phyloP scores from a whole-genome alignment of 2,329 filamentous ascomycete species.

The Paecilomyces dactylethromorphus region DNA sequence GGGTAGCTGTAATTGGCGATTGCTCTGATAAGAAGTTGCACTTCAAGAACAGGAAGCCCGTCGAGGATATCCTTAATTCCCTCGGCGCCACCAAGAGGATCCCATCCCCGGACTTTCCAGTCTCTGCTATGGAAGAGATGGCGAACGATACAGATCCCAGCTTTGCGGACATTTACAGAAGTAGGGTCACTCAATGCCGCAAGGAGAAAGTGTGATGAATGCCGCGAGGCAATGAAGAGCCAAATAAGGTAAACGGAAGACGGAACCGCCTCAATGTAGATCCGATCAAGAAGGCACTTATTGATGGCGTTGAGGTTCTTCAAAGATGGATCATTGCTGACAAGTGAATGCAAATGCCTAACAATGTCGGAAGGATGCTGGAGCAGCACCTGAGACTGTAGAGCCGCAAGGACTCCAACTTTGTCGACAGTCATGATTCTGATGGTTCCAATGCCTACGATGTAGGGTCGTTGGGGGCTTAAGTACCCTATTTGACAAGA shows the following conservation, averaged over 20 bases:
- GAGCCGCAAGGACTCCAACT: neutral
- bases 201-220: neutral
- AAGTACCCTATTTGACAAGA: neutral
- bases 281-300: neutral
- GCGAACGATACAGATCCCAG: neutral
- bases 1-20: neutral
- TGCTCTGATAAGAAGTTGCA: neutral
- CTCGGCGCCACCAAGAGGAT: neutral
- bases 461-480: neutral
- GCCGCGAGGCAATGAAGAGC: neutral
- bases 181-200: neutral
- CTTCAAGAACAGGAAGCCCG: neutral
- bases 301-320: neutral
- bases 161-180: neutral
- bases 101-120: conserved; percentile 1
- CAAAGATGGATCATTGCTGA: neutral
- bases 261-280: neutral
- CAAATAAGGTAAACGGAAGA: neutral
- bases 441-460: neutral
- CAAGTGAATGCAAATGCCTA: neutral
- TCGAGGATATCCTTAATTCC: neutral
- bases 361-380: neutral
- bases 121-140: neutral
- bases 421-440: neutral
- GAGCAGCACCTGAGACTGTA: neutral